A percentile compares a stretch with the other conserved stretches of the same genome.
These are phyloP conservation scores for Uncinocarpus reesii DNA, from an alignment of 2,329 filamentous ascomycete genomes.

Conservation along the genomic window DNA sequence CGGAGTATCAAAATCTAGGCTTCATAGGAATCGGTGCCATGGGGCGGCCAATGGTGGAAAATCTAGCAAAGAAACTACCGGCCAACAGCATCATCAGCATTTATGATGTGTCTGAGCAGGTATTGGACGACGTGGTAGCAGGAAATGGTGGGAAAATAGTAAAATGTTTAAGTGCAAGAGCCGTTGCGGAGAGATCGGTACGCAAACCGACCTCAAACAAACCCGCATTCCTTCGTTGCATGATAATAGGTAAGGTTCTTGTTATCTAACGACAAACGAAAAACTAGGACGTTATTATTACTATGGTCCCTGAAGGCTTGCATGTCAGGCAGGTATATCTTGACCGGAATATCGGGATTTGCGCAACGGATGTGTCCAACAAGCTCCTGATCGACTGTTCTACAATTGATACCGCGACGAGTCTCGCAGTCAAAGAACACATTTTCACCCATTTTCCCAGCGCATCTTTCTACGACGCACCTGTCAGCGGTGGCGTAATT, in stretches of 20 bases:
- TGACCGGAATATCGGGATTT: conserved; percentile 35
- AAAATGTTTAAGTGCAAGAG: conserved; percentile 35
- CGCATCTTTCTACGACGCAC: conserved; percentile 44
- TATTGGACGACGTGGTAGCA: conserved; percentile 35
- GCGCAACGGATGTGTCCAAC: conserved; percentile 32
- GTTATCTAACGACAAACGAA: not conserved
- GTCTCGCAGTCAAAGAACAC: conserved; percentile 37
- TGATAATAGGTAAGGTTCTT: not conserved
- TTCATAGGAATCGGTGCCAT: conserved; percentile 49
- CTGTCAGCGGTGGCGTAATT: conserved; percentile 44
- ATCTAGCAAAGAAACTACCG: conserved; percentile 41
- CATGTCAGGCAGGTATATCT: conserved; percentile 45
- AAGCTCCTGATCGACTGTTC: conserved; percentile 47
- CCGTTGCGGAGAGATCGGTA: conserved; percentile 44
- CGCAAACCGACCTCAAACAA: conserved; percentile 11
- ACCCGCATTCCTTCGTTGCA: no score
- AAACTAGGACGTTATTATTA: conserved; percentile 41
- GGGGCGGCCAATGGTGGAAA: conserved; percentile 45
- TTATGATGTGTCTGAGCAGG: conserved; percentile 40
- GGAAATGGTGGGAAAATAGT: conserved; percentile 34
- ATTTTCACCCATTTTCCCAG: conserved; percentile 30
- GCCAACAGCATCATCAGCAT: conserved; percentile 37
- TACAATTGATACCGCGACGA: conserved; percentile 47
- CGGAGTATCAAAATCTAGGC: conserved; percentile 16
- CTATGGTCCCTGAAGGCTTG: conserved; percentile 46